Evolutionary conservation across 2,329 filamentous ascomycete species (phyloP).

Genomic region (Elsinoe ampelina): DNA sequence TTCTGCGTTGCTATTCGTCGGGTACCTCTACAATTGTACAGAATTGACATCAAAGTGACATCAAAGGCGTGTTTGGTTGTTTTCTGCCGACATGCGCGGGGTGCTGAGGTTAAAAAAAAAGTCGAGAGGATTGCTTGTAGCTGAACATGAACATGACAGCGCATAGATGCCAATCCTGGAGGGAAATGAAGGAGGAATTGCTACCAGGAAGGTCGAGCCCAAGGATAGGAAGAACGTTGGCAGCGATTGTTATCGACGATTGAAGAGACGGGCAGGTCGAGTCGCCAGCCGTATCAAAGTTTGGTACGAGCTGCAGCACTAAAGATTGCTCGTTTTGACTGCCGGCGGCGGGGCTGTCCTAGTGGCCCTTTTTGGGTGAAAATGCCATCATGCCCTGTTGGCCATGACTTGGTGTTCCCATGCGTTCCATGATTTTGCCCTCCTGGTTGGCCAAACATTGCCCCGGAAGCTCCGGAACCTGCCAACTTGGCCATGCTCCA

Average conservation of each 20-base stretch:
- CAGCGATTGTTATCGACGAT: conserved; percentile 8
- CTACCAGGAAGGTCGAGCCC: neutral
- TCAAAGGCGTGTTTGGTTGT: neutral
- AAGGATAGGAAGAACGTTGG: neutral
- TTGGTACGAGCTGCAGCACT: neutral
- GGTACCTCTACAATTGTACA: neutral
- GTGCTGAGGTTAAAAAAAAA: conserved; percentile 7
- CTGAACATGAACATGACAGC: conserved; percentile 7
- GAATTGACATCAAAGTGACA: conserved; percentile 3
- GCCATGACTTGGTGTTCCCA: no score
- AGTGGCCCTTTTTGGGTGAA: no score
- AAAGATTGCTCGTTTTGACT: neutral
- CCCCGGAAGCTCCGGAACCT: neutral
- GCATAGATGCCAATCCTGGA: neutral
- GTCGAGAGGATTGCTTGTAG: conserved; percentile 7
- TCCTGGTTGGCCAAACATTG: neutral
- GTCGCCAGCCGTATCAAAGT: conserved; percentile 1
- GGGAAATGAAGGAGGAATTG: neutral
- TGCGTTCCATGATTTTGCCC: neutral
- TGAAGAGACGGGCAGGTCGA: neutral
- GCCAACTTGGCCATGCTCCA: neutral
- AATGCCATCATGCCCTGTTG: no score
- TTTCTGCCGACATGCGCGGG: neutral
- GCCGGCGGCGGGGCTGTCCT: conserved; percentile 1
- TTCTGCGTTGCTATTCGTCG: neutral